Evolutionary conservation across 2,329 filamentous ascomycete genomes (phyloP), one percentile per base, ranked within the genome.

Genomic region (Botrytis pseudocinerea): DNA sequence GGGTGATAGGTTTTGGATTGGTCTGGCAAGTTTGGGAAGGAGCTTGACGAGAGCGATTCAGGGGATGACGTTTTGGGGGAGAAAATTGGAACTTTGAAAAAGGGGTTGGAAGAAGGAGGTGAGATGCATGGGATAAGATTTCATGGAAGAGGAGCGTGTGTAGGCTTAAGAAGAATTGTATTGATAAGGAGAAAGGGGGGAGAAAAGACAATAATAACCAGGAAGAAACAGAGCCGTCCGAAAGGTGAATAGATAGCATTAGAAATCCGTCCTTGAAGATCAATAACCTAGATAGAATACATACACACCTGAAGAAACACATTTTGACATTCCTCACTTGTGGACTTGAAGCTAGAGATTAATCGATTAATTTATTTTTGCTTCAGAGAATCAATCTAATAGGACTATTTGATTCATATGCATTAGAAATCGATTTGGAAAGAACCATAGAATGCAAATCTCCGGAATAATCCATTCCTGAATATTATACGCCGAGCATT

Each of bases 271-370:
- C 61, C 40, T 64, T 46, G 61, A 64, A 20, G 4, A 61, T n/a
- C 20, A 61, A n/a, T 44, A 63, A 63, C 38, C 38, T 63, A 62
- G 60, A 62, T 63, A 63, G 60, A 61, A 61, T 40, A 40, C 35
- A n/a, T n/a, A 54, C 4, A 40, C 1, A 16, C 12, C 35, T 25
- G 20, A n/a, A n/a, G 1, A 14, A 38, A 35, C 14, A 61, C 22
- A 61, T 18, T n/a, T 61, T 16, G 12, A 16, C 18, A 60, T 38
- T 38, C 2, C 28, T 2, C 32, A 12, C 57, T 38, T 22, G 18
- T 35, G 57, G 57, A 14, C 32, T 59, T 35, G 20, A 22, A 60
- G 20, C 32, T 38, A 4, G 4, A 35, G 20, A 60, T 38, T 35
- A 16, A 35, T 59, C 18, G 2, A 59, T 32, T 59, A 9, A 22